Base-by-base conservation (phyloP, 805 yeast genomes). In the Ogataea chonburiensis region DNA sequence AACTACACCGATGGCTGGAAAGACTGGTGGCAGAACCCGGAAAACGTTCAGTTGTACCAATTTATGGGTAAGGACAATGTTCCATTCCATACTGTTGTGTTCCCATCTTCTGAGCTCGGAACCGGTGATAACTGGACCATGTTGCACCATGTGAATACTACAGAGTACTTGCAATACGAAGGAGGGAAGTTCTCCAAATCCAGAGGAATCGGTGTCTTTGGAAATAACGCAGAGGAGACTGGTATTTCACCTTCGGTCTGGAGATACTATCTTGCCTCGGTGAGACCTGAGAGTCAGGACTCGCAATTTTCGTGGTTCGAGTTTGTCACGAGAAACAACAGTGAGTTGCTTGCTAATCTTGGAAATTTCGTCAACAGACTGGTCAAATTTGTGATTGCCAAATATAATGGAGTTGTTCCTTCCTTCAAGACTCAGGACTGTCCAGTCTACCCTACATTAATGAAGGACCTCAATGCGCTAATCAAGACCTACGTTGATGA, bases 31-130 rank as follows among this genome's bases (percentile, higher is more conserved):
- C 78, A 77, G 53, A 71, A 84, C 56, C 95, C 96, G n/a, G 87
- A 88, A 36, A 61, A 88, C 45, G 96, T 93, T 46, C 66, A 84
- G 48, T 70, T 93, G 49, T 87, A 86, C 62, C 99, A 93, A 70
- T 93, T 93, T 63, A 93, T 93, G 99, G 99, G 99, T 65, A 93
- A 93, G 63, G 99, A 93, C 65, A 93, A 93, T 58, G 97, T 89
- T 54, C 97, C 98, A 20, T 93, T 93, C 86, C 99, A 93, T 61
- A 84, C 96, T 1, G 98, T 93, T 38, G 95, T 93, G 38, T 93
- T 91, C 87, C 99, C 99, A 42, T 81, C 94, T 27, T 68, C 95
- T 17, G 83, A 81, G 64, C 67, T 93, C 28, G 99, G 98, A 61
- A 89, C 98, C 12, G 65, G 73, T 13, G 91, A 91, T 39, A 55